Percentiles rank a stretch among this genome's conserved stretches.
These are phyloP conservation scores for Petunia secreta DNA, from an alignment of 257 asterid species.

Conservation along the genomic window DNA sequence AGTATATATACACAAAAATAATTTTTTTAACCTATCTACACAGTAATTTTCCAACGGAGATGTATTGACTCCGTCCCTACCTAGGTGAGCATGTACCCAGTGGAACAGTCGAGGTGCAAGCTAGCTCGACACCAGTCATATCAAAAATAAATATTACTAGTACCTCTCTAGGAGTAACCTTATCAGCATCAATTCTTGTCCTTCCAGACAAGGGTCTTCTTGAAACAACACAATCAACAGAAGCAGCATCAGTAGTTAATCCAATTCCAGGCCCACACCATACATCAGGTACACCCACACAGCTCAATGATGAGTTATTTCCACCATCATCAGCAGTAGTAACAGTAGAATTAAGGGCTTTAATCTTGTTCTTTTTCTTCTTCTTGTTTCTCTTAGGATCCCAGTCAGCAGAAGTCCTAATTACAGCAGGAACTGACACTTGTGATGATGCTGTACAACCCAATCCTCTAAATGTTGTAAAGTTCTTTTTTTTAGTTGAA, in stretches of 20 bases:
- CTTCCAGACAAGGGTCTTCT: conserved; percentile 62
- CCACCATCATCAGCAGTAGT: not conserved
- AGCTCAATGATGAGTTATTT: conserved; percentile 15
- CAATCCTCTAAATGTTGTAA: conserved; percentile 74
- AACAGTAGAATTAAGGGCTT: not conserved
- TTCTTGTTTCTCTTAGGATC: conserved; percentile 65
- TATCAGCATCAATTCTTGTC: conserved; percentile 62
- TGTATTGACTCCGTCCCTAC: no score
- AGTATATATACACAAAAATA: no score
- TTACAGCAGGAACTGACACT: conserved; percentile 87
- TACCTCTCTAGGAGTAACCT: conserved; percentile 64
- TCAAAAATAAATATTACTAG: not conserved
- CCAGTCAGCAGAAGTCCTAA: conserved; percentile 87
- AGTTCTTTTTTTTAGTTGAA: conserved; percentile 67
- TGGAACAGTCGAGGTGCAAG: no score
- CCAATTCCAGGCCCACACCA: conserved; percentile 87
- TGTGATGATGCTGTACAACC: conserved; percentile 91
- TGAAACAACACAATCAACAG: conserved; percentile 87
- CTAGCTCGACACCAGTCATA: no score
- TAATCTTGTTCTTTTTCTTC: conserved; percentile 22
- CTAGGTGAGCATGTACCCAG: no score
- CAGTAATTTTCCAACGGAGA: no score
- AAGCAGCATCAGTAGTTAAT: conserved; percentile 66
- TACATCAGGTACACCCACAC: conserved; percentile 67
- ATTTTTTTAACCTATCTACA: no score